Conservation (phyloP, 257 asterid genomes). For the Lavandula angustifolia region DNA sequence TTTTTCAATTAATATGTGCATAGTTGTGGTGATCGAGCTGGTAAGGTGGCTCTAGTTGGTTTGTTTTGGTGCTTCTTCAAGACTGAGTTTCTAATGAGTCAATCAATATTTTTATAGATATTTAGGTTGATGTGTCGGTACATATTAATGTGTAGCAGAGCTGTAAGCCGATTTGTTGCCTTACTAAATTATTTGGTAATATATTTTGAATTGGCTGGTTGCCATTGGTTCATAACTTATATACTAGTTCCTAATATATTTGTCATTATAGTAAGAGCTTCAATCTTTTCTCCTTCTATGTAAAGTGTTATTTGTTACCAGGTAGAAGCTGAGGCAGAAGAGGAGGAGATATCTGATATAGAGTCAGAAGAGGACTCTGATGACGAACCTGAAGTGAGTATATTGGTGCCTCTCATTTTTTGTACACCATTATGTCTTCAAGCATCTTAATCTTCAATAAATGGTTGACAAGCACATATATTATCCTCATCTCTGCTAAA, state of each 20-base stretch:
- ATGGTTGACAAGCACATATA: slow-evolving; percentile 7
- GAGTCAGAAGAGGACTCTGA: slow-evolving; percentile 83
- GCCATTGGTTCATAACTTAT: slow-evolving; percentile 16
- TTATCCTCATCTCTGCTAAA: background rate
- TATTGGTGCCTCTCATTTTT: slow-evolving; percentile 13
- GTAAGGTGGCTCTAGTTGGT: no score
- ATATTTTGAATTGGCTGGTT: slow-evolving; percentile 13
- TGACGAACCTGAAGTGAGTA: slow-evolving; percentile 64
- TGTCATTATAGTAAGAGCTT: slow-evolving; percentile 7
- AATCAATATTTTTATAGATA: background rate
- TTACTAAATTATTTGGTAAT: slow-evolving; percentile 10
- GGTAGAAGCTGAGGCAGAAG: slow-evolving; percentile 68
- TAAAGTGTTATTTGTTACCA: slow-evolving; percentile 32
- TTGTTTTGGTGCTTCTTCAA: background rate
- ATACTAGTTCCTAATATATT: background rate
- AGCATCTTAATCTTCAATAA: background rate
- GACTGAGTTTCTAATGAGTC: background rate
- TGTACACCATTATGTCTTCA: background rate
- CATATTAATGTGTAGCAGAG: background rate
- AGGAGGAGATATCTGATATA: slow-evolving; percentile 66
- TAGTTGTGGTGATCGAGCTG: no score
- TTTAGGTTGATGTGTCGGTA: background rate
- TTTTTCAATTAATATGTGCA: no score
- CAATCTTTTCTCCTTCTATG: background rate
- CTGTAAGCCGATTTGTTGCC: slow-evolving; percentile 1